Evolutionary conservation across 164 flowering plant species (phyloP).

Genomic region (Piper betle): DNA sequence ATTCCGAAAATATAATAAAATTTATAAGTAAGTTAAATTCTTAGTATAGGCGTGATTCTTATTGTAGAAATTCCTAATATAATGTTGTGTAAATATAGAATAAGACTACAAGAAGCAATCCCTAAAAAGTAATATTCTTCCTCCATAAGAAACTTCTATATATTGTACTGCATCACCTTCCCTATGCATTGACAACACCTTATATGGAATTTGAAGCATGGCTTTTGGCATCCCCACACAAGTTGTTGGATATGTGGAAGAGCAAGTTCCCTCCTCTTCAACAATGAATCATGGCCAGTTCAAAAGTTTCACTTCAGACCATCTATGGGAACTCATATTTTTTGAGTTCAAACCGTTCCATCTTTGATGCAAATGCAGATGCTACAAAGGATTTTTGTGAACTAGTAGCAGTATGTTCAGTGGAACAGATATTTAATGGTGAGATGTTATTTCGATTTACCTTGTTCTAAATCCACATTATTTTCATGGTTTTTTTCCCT

Average conservation of each 20-base stretch:
- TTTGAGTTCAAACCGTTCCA: not conserved
- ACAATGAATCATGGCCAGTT: constrained; percentile 80
- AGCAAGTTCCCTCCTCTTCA: constrained; percentile 68
- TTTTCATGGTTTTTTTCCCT: too few relatives aligned
- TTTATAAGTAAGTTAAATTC: too few relatives aligned
- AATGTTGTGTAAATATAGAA: too few relatives aligned
- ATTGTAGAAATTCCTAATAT: too few relatives aligned
- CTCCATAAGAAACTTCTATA: not conserved
- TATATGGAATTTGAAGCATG: constrained; percentile 34
- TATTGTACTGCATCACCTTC: not conserved
- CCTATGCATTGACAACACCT: not conserved
- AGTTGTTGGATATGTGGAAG: constrained; percentile 53
- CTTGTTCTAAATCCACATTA: too few relatives aligned
- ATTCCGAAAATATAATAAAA: too few relatives aligned
- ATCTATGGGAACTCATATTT: not conserved
- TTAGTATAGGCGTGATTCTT: too few relatives aligned
- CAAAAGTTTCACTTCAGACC: not conserved
- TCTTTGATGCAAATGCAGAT: constrained; percentile 32
- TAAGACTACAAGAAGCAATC: too few relatives aligned
- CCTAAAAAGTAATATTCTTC: too few relatives aligned
- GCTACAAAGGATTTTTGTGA: constrained; percentile 53
- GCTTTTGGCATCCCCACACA: constrained; percentile 75
- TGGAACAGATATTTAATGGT: constrained; percentile 25
- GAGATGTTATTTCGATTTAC: constrained; percentile 2
- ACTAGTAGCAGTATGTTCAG: constrained; percentile 26